Evolutionary conservation across 2,329 filamentous ascomycete genomes (phyloP), one percentile per base, ranked within the genome.

Genomic region (Hortaea sp.): DNA sequence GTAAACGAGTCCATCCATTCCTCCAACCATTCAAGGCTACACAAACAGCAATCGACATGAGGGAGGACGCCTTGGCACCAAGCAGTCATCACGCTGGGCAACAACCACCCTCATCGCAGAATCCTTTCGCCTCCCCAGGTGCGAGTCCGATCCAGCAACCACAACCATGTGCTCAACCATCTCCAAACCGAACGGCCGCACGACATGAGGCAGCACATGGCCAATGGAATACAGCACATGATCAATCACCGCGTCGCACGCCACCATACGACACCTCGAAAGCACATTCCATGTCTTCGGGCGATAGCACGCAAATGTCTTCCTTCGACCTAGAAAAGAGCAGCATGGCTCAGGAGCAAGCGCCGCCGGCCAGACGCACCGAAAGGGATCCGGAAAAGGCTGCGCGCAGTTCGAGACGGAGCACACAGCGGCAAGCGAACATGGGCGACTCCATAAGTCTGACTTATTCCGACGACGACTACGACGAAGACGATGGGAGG

Each of bases 401-500:
- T 12, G 43, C 49, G 41, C 49, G 50, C 29, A 53, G 44, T 38
- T 42, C 50, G n/a, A 10, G 29, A 45, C 42, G 39, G 49, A 46
- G 49, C 46, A 42, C 37, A 50, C 46, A 42, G 39, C 32, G 44
- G 32, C 29, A 42, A 29, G 7, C 41, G 30, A 11, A 9, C n/a
- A 43, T 32, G 29, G 27, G 35, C 9, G 48, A 52, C 10, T 45
- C 50, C 27, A 39, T 41, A 7, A 49, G 50, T 39, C 39, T 53
- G 4, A 48, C 54, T 9, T 55, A 56, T 27, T 48, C 48, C 51
- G 32, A 9, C 11, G 45, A 52, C n/a, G 59, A 58, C 28, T 53
- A 59, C 7, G n/a, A 66, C 42, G 62, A 65, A 30, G 61, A 67
- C 30, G 65, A 64, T 31, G 60, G 61, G 29, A 63, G 66, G 41